These are phyloP conservation scores for Benincasa hispida DNA, from an alignment of 306 rosid genomes.

Conservation along the genomic window DNA sequence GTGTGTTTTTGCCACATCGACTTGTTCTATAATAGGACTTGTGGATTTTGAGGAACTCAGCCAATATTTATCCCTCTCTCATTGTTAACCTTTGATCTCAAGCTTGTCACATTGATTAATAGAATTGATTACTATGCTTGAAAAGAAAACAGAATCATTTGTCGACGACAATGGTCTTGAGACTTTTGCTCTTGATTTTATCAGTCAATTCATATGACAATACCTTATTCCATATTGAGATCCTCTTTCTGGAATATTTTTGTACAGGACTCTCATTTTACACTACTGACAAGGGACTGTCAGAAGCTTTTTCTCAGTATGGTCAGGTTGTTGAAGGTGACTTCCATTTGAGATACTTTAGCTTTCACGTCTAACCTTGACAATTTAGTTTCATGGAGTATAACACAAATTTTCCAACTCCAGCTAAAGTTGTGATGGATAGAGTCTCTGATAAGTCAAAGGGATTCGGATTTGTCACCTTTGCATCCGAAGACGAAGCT, in stretches of 20 bases:
- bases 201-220: background rate
- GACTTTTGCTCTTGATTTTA: background rate
- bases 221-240: background rate
- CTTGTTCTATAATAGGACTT: background rate
- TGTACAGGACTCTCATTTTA: constrained; percentile 58
- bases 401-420: constrained; percentile 11
- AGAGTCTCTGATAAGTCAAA: constrained; percentile 65
- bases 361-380: background rate
- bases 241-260: background rate
- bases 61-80: background rate
- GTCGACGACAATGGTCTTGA: background rate
- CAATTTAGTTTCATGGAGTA: constrained; percentile 1
- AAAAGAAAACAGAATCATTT: background rate
- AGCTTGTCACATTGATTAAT: background rate
- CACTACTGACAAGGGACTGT: constrained; percentile 53
- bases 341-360: background rate
- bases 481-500: constrained; percentile 76
- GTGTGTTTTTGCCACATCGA: background rate
- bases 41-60: background rate
- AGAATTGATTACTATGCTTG: background rate
- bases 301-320: constrained; percentile 61
- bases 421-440: constrained; percentile 72
- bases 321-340: constrained; percentile 91
- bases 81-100: background rate
- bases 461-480: constrained; percentile 88